Base-by-base conservation (phyloP, 495 filamentous ascomycete genomes). In the Corynascus novoguineensis region DNA sequence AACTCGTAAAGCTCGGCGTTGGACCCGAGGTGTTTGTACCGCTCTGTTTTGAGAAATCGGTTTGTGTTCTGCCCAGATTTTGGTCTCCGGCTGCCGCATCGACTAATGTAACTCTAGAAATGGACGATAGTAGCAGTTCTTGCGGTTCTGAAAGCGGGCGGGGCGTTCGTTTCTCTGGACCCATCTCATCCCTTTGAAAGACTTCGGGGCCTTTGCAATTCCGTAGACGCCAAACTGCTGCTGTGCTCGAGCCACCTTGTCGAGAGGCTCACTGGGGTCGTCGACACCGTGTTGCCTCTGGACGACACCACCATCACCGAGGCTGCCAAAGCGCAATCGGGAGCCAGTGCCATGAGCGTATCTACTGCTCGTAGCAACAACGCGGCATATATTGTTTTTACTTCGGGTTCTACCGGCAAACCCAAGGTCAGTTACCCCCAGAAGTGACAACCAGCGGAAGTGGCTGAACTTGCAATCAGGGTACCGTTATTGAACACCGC, bases 371-470 rank as follows among this genome's bases (percentile, higher is more conserved):
- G 24, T 15, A 53, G 40, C 42, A 41, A 14, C 9, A 62, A 70
- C 28, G 44, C 61, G 1, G 51, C 59, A 3, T 88, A 81, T 60
- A 68, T 84, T 14, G 69, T 83, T 10, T 86, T 82, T 58, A 86
- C 84, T 0, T 78, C 78, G 59, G 85, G 85, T 0, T 79, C 75
- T 9, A 86, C 83, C 0, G 84, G 85, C 1, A 75, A 73, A 7
- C 80, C 84, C 0, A 70, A 73, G 59, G 54, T 76, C 24, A 66
- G 76, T 19, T 31, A 15, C 1, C 50, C 79, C 35, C 71, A 75
- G 6, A 62, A 74, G 14, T 76, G 12, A 14, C 3, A 19, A 1
- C 4, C 6, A 29, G 15, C 12, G 8, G 5, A 34, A 32, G 0
- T 9, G 19, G 61, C 65, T 84, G 40, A 85, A 82, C 1, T 80